Evolutionary conservation across 1,139 yeast species (phyloP).

Genomic region (Casaregolazyma suthepensis): DNA sequence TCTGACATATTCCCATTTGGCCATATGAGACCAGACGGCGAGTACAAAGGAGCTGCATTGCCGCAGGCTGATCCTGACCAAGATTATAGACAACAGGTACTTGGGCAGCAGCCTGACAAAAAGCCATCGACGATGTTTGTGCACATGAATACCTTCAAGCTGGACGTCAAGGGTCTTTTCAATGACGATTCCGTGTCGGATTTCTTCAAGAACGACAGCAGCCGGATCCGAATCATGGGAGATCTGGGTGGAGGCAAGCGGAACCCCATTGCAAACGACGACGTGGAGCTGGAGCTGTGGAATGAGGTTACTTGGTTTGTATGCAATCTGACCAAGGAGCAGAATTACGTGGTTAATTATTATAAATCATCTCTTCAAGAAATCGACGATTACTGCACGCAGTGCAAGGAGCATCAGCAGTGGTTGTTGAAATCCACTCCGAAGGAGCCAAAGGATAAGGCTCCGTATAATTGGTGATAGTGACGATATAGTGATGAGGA

Average conservation of each 20-base stretch:
- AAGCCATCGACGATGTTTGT: conserved; percentile 47
- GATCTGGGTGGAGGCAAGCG: conserved; percentile 44
- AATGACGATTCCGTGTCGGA: conserved; percentile 26
- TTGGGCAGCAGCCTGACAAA: conserved; percentile 14
- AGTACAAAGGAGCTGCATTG: conserved; percentile 62
- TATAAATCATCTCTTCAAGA: conserved; percentile 43
- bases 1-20: conserved; percentile 52
- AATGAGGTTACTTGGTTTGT: conserved; percentile 49
- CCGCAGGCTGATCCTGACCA: conserved; percentile 64
- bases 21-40: conserved; percentile 32
- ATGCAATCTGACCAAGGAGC: conserved; percentile 40
- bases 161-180: conserved; percentile 42
- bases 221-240: conserved; percentile 48
- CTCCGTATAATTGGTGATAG: conserved; percentile 6
- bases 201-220: conserved; percentile 40
- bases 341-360: conserved; percentile 41
- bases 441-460: not conserved
- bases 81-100: conserved; percentile 37
- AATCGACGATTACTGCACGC: conserved; percentile 23
- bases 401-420: conserved; percentile 25
- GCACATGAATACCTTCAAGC: conserved; percentile 62
- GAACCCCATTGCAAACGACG: conserved; percentile 38
- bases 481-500: not conserved
- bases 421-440: conserved; percentile 24
- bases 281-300: conserved; percentile 60